These are phyloP conservation scores for Lasiodiplodia citricola DNA, from an alignment of 2,329 filamentous ascomycete genomes.

Conservation along the genomic window DNA sequence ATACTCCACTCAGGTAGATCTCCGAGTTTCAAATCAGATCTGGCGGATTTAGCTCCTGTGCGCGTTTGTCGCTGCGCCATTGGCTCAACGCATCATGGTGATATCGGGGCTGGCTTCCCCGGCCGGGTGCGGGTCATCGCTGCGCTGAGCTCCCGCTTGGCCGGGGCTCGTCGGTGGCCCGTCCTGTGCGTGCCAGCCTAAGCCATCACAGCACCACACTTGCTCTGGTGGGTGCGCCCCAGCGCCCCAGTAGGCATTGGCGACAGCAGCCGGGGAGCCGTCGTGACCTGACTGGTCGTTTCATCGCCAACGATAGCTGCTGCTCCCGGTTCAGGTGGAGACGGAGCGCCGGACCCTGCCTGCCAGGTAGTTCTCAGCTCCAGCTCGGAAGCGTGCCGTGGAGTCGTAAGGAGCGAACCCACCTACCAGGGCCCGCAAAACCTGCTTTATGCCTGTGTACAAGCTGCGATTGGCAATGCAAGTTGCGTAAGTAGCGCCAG, in stretches of 20 bases:
- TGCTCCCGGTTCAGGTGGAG: neutral
- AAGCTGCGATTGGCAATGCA: conserved; percentile 7
- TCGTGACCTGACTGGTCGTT: neutral
- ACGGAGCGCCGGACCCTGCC: conserved; percentile 1
- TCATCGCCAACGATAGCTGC: neutral
- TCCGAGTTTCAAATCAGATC: conserved; percentile 8
- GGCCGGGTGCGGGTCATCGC: conserved; percentile 5
- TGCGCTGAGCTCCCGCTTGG: neutral
- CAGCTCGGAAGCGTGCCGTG: neutral
- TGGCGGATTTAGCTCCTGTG: neutral
- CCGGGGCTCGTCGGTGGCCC: neutral
- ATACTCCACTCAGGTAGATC: conserved; percentile 10
- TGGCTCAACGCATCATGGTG: neutral
- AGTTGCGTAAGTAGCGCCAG: conserved; percentile 18
- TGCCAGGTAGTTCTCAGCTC: neutral
- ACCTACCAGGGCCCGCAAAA: neutral
- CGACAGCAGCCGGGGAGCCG: neutral
- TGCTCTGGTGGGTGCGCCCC: neutral
- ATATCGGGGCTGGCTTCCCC: conserved; percentile 13
- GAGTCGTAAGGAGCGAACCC: neutral
- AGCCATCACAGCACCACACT: conserved; percentile 12
- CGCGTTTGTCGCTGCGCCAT: neutral
- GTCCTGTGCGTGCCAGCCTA: neutral
- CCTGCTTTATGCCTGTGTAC: neutral
- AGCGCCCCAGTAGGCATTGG: neutral